Conservation (phyloP, 2,329 filamentous ascomycete genomes). For the Alternaria ventricosa region DNA sequence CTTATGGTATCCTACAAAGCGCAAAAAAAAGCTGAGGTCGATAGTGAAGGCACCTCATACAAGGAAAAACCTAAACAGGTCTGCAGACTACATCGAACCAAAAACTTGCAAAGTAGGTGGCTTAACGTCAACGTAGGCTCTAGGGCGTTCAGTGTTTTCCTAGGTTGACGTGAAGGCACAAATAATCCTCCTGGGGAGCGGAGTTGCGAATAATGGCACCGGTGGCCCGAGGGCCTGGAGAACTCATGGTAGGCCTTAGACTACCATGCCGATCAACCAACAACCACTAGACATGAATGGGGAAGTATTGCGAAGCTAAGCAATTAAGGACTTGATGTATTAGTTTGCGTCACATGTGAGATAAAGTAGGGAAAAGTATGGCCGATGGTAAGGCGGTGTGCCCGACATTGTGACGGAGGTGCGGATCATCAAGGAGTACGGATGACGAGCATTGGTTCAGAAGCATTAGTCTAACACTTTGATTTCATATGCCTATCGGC, state of each 20-base stretch:
- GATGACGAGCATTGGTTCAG: too few species aligned
- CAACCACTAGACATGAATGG: not conserved
- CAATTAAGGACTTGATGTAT: not conserved
- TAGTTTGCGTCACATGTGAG: not conserved
- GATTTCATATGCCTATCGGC: not conserved
- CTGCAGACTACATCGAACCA: too few species aligned
- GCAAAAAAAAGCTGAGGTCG: too few species aligned
- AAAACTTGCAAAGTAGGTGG: too few species aligned
- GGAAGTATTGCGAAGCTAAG: not conserved
- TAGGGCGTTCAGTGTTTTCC: too few species aligned
- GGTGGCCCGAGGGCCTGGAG: not conserved
- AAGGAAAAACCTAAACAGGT: too few species aligned
- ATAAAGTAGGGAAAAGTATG: not conserved
- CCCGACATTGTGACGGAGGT: too few species aligned
- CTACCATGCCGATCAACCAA: not conserved
- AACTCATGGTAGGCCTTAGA: not conserved
- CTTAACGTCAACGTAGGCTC: too few species aligned
- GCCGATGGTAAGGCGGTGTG: not conserved
- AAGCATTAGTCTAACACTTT: not conserved
- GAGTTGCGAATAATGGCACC: not conserved
- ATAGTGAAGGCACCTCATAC: too few species aligned
- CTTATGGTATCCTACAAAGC: too few species aligned
- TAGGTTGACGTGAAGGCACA: too few species aligned
- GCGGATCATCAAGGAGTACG: too few species aligned
- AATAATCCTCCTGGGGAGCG: not conserved